Percentiles rank a stretch among this genome's conserved stretches.
These are phyloP conservation scores for Aureobasidium zeae DNA, from an alignment of 2,329 filamentous ascomycete species.

Conservation along the genomic window DNA sequence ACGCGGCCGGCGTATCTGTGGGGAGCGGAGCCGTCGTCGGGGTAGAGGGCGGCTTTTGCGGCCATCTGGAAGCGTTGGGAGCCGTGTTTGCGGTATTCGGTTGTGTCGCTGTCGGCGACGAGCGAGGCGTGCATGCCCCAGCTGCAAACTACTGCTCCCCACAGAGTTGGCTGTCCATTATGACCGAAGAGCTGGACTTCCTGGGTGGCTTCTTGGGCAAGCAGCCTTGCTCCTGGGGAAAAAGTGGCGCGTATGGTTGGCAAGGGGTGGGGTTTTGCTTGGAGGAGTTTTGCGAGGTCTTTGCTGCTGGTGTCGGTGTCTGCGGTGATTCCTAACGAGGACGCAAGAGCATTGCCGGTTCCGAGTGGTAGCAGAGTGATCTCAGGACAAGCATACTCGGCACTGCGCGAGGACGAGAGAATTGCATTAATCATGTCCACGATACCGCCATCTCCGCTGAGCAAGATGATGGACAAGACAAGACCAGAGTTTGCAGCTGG, in stretches of 20 bases:
- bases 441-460: conserved; percentile 82
- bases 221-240: conserved; percentile 35
- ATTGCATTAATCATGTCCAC: conserved; percentile 72
- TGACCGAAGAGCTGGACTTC: conserved; percentile 29
- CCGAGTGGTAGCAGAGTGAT: conserved; percentile 48
- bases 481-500: conserved; percentile 40
- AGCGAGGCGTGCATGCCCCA: conserved; percentile 85
- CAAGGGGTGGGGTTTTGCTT: conserved; percentile 29
- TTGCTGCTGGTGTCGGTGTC: conserved; percentile 27
- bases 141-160: conserved; percentile 76
- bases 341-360: conserved; percentile 41
- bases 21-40: conserved; percentile 41
- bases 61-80: conserved; percentile 75
- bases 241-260: conserved; percentile 38
- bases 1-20: conserved; percentile 51
- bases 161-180: conserved; percentile 31
- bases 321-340: conserved; percentile 33
- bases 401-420: conserved; percentile 23
- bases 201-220: conserved; percentile 37
- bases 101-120: conserved; percentile 84
- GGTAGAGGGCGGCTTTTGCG: conserved; percentile 62
- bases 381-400: conserved; percentile 41
- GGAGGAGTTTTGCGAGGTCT: conserved; percentile 33
- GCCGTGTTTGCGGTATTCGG: conserved; percentile 68
- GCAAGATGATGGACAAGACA: conserved; percentile 58